A percentile compares a stretch with the other conserved stretches of the same genome.
phyloP scores from a whole-genome alignment of 2,329 filamentous ascomycete species.

The Aureobasidium sp. region DNA sequence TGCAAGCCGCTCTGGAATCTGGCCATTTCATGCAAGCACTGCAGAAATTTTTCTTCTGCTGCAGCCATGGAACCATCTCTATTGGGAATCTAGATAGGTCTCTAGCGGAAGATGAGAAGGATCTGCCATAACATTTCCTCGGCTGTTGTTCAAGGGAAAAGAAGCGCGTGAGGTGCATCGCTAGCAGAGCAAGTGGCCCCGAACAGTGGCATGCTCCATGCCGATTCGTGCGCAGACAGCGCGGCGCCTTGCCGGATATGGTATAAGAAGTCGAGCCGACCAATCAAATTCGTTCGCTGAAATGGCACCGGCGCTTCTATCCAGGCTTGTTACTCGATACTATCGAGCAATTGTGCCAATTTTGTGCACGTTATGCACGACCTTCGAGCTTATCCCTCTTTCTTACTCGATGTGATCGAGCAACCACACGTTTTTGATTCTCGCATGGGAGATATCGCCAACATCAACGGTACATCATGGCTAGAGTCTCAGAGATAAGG shows the following conservation, averaged over 20 bases:
- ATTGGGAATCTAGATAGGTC: neutral
- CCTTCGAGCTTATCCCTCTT: neutral
- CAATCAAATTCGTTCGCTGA: neutral
- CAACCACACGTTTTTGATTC: slow-evolving; percentile 11
- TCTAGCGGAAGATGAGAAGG: neutral
- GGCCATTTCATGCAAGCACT: neutral
- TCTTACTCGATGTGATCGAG: slow-evolving; percentile 13
- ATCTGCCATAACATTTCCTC: neutral
- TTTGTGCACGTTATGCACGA: neutral
- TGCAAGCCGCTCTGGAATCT: neutral
- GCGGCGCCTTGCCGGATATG: neutral
- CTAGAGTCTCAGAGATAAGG: slow-evolving; percentile 2
- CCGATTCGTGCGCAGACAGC: slow-evolving; percentile 6
- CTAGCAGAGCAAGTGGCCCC: neutral
- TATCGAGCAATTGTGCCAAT: slow-evolving; percentile 9
- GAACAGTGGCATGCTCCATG: neutral
- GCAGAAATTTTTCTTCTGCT: slow-evolving; percentile 1
- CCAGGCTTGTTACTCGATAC: slow-evolving; percentile 8
- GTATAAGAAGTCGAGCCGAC: neutral
- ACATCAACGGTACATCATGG: slow-evolving; percentile 7
- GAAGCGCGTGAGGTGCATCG: neutral
- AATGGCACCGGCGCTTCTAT: neutral
- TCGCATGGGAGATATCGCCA: slow-evolving; percentile 7
- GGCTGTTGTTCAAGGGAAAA: neutral
- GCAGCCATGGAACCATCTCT: neutral